phyloP scores from a whole-genome alignment of 768 basidiomycete genomes.

The Leccinellum rugosiceps region DNA sequence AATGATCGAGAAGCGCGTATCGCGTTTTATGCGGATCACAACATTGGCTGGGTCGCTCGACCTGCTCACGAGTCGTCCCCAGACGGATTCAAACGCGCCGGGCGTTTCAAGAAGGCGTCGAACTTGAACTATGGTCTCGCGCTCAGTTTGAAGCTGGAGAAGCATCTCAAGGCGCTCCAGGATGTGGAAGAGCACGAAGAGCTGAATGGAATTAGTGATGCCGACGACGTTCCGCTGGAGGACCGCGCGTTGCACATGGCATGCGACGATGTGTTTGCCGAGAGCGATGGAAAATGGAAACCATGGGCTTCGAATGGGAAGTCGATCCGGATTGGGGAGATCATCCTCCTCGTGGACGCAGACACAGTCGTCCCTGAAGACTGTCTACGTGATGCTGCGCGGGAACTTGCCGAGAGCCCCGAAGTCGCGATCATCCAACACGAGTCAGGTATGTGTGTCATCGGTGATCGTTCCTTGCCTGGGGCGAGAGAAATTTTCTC shows the following conservation, averaged over 20 bases:
- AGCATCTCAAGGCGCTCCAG: conserved; percentile 35
- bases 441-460: conserved; percentile 60
- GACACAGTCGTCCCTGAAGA: conserved; percentile 90
- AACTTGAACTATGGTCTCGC: conserved; percentile 82
- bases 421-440: conserved; percentile 87
- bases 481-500: not conserved
- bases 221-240: conserved; percentile 51
- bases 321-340: conserved; percentile 70
- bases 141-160: conserved; percentile 36
- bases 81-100: conserved; percentile 42
- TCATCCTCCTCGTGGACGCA: conserved; percentile 82
- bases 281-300: conserved; percentile 54
- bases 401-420: conserved; percentile 62
- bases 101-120: conserved; percentile 91
- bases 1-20: conserved; percentile 47
- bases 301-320: conserved; percentile 79
- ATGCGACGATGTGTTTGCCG: conserved; percentile 66
- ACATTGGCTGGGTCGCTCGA: conserved; percentile 59
- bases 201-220: conserved; percentile 22
- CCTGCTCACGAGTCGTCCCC: conserved; percentile 38
- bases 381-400: conserved; percentile 87
- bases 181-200: conserved; percentile 43
- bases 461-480: conserved; percentile 19
- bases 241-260: conserved; percentile 72
- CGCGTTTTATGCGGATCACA: conserved; percentile 54